Conservation (phyloP, 768 basidiomycete species). For the Suillus subluteus region DNA sequence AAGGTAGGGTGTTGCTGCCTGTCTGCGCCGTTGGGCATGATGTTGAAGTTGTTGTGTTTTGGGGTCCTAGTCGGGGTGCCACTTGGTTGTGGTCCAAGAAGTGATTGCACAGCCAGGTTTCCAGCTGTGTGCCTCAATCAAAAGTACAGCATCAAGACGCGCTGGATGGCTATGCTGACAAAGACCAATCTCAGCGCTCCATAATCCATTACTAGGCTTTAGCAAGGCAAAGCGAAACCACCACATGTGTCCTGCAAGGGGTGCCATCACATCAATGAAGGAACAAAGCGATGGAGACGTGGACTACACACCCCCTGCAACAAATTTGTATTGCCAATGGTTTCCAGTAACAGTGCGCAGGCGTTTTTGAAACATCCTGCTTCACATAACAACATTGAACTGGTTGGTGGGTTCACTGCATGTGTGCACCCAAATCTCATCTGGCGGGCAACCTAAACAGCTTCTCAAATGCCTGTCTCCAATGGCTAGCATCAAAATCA, state of each 20-base stretch:
- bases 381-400: background rate
- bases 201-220: no score
- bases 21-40: no score
- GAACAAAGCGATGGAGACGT: background rate
- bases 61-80: no score
- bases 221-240: background rate
- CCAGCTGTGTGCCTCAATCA: background rate
- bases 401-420: background rate
- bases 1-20: no score
- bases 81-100: no score
- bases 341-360: no score
- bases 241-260: background rate
- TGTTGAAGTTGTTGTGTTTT: no score
- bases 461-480: background rate
- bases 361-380: background rate
- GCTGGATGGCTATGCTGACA: background rate
- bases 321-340: fast-evolving
- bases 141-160: background rate
- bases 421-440: background rate
- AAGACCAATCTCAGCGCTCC: background rate
- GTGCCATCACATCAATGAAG: background rate
- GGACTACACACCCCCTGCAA: conserved; percentile 25
- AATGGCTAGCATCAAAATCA: background rate
- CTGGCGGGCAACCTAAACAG: background rate
- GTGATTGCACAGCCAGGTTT: no score